phyloP scores from a whole-genome alignment of 1,139 yeast genomes.

The Pichia sp. region DNA sequence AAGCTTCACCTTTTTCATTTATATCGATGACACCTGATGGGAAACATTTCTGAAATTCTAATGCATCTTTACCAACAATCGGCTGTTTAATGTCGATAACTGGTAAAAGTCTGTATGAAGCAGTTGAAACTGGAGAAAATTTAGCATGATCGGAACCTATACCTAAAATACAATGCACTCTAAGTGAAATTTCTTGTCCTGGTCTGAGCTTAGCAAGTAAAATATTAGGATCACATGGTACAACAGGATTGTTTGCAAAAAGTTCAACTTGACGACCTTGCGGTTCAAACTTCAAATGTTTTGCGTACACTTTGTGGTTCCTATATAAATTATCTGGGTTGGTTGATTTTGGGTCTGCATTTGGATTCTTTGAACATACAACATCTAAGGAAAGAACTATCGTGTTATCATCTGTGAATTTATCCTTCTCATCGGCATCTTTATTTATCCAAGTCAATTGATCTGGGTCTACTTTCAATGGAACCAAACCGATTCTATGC shows the following conservation, averaged over 20 bases:
- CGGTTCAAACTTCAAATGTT: conserved; percentile 83
- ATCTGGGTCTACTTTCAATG: conserved; percentile 91
- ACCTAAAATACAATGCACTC: conserved; percentile 89
- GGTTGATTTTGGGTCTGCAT: conserved; percentile 71
- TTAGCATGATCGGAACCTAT: conserved; percentile 94
- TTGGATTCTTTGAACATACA: conserved; percentile 75
- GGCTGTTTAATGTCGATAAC: conserved; percentile 71
- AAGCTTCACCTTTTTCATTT: conserved; percentile 61
- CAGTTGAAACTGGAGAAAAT: conserved; percentile 94
- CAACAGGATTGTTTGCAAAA: conserved; percentile 63
- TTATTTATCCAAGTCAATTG: conserved; percentile 68
- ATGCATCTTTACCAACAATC: conserved; percentile 70
- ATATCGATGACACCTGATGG: conserved; percentile 89
- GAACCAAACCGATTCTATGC: conserved; percentile 88
- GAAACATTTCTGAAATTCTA: conserved; percentile 79
- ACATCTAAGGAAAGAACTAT: conserved; percentile 76
- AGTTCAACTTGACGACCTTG: conserved; percentile 77
- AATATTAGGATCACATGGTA: conserved; percentile 79
- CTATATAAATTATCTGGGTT: conserved; percentile 79
- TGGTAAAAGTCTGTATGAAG: conserved; percentile 95
- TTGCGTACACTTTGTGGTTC: conserved; percentile 81
- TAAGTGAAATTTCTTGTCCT: conserved; percentile 87
- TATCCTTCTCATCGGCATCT: conserved; percentile 54
- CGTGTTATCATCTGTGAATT: conserved; percentile 81
- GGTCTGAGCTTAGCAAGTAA: conserved; percentile 89